These are phyloP conservation scores for Onygenales sp. DNA, from an alignment of 2,329 filamentous ascomycete genomes.

Conservation along the genomic window DNA sequence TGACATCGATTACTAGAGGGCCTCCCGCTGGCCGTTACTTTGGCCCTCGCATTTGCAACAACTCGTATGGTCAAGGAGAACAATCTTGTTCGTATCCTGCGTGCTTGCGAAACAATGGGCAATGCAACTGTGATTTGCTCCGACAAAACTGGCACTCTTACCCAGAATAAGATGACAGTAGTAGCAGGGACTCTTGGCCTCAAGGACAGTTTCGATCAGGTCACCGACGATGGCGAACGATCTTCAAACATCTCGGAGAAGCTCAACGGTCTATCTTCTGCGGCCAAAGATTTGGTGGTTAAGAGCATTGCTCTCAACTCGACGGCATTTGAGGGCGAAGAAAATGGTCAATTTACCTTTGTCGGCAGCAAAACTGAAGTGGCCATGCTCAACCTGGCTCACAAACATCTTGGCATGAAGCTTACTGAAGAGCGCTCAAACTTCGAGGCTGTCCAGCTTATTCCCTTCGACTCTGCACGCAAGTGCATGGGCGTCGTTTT, in stretches of 20 bases:
- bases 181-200: conserved; percentile 61
- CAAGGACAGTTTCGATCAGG: conserved; percentile 45
- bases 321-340: conserved; percentile 66
- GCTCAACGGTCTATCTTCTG: conserved; percentile 22
- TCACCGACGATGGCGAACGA: conserved; percentile 9
- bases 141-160: conserved; percentile 68
- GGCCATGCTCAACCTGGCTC: conserved; percentile 60
- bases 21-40: conserved; percentile 65
- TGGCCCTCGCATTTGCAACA: conserved; percentile 67
- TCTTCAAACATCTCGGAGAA: conserved; percentile 18
- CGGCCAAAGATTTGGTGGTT: conserved; percentile 27
- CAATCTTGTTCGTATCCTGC: conserved; percentile 66
- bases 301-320: conserved; percentile 44
- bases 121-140: conserved; percentile 73
- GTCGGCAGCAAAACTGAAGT: conserved; percentile 73
- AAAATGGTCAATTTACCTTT: conserved; percentile 54
- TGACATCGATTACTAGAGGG: conserved; percentile 43
- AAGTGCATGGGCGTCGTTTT: conserved; percentile 53
- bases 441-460: conserved; percentile 54
- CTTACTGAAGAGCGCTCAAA: conserved; percentile 55
- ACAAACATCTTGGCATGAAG: conserved; percentile 53
- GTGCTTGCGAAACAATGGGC: conserved; percentile 73
- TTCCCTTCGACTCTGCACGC: conserved; percentile 66
- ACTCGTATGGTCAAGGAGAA: conserved; percentile 69
- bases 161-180: conserved; percentile 67